Evolutionary conservation across 257 asterid genomes (phyloP).

Genomic region (Nicotiana obtusifolia): DNA sequence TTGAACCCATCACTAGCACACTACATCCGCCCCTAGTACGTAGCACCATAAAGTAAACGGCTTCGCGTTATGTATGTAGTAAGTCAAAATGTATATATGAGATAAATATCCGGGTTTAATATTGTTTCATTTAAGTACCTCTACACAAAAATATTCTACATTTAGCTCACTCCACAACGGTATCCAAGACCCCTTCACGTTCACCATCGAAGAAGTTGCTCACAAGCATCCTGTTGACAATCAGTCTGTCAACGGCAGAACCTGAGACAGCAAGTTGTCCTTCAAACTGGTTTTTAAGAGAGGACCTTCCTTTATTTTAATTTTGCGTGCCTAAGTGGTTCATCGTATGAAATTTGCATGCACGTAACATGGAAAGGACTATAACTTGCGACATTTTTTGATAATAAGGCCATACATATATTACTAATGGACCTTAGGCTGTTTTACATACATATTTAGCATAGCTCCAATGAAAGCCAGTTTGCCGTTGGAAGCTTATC

Average conservation of each 20-base stretch:
- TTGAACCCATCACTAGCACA: too few species aligned
- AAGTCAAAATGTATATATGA: too few species aligned
- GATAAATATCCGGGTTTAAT: too few species aligned
- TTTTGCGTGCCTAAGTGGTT: background rate
- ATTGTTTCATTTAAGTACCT: background rate
- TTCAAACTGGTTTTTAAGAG: background rate
- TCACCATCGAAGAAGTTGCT: background rate
- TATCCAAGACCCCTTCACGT: background rate
- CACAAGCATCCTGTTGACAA: background rate
- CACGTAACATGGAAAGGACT: background rate
- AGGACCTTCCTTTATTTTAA: background rate
- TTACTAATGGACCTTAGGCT: background rate
- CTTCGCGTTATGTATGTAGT: too few species aligned
- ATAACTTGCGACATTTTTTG: background rate
- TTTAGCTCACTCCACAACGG: background rate
- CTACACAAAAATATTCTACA: background rate
- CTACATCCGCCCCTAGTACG: too few species aligned
- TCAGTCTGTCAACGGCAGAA: background rate
- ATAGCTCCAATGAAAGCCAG: background rate
- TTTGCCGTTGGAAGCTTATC: background rate
- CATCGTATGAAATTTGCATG: background rate
- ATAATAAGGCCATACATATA: background rate
- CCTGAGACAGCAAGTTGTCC: background rate
- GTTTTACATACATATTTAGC: background rate
- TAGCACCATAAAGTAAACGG: too few species aligned